Conservation (phyloP, 345 rosid species). For the Reutealis trisperma region DNA sequence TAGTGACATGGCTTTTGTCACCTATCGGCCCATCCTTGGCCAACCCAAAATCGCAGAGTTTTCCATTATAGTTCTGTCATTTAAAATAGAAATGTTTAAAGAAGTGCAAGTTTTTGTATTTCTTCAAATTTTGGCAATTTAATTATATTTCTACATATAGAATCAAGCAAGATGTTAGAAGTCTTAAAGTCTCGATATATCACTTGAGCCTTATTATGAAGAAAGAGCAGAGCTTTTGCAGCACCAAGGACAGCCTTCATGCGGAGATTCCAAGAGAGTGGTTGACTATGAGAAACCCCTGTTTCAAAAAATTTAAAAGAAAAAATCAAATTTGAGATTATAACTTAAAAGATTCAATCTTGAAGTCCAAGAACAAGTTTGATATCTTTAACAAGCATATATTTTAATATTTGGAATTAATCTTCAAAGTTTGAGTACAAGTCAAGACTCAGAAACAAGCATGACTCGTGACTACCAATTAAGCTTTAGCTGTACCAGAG, state of each 20-base stretch:
- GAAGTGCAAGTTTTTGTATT: neutral
- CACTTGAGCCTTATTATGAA: slow-evolving; percentile 31
- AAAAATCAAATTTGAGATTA: no score
- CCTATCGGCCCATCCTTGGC: slow-evolving; percentile 35
- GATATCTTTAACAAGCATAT: no score
- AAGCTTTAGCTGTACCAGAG: no score
- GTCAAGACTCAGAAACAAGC: no score
- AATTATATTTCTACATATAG: neutral
- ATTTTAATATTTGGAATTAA: no score
- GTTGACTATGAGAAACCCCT: slow-evolving; percentile 27
- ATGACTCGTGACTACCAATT: no score
- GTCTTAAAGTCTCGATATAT: slow-evolving; percentile 32
- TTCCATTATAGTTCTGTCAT: slow-evolving; percentile 25
- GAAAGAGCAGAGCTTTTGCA: slow-evolving; percentile 29
- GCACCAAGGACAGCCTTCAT: slow-evolving; percentile 27
- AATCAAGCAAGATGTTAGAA: slow-evolving; percentile 32
- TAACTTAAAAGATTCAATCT: no score
- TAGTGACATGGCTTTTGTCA: slow-evolving; percentile 24
- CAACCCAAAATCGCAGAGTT: slow-evolving; percentile 33
- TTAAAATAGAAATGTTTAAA: no score
- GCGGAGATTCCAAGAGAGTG: slow-evolving; percentile 25
- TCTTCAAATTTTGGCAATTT: no score
- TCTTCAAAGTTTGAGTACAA: no score
- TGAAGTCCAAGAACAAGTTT: neutral
- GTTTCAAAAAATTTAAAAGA: neutral